These are phyloP conservation scores for Gymnopus androsaceus DNA, from an alignment of 1,284 basidiomycete genomes.

Conservation along the genomic window DNA sequence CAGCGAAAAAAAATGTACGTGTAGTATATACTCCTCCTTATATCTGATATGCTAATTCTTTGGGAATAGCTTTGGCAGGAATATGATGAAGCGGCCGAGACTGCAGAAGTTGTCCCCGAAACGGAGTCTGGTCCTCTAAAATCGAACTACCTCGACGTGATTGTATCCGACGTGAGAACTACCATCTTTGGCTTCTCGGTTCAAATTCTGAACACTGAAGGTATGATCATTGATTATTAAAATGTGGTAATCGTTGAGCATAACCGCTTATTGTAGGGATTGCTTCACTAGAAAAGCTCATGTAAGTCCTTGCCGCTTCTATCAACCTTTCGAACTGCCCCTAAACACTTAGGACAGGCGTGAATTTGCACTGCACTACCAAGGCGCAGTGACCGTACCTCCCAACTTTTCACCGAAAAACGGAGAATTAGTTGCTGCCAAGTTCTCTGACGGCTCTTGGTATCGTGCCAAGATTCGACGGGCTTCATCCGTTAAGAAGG, in stretches of 20 bases:
- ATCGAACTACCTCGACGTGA: conserved; percentile 87
- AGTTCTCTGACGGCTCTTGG: conserved; percentile 90
- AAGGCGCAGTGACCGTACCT: conserved; percentile 57
- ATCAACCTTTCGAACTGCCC: too few species aligned
- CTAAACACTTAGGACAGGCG: too few species aligned
- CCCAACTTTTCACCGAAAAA: conserved; percentile 74
- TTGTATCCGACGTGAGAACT: conserved; percentile 86
- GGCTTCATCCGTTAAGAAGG: conserved; percentile 81
- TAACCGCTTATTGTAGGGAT: conserved; percentile 55
- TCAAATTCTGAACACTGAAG: conserved; percentile 88
- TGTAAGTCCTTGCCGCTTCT: too few species aligned
- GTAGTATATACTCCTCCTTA: too few species aligned
- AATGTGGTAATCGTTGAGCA: neutral
- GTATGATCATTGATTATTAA: conserved; percentile 38
- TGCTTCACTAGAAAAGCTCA: conserved; percentile 87
- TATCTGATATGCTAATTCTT: neutral
- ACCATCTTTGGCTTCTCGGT: conserved; percentile 86
- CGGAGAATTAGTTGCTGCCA: conserved; percentile 90
- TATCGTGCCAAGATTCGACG: conserved; percentile 90
- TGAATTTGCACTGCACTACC: conserved; percentile 87
- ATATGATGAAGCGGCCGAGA: conserved; percentile 66
- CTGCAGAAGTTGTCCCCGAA: conserved; percentile 44
- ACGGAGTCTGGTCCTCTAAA: conserved; percentile 61
- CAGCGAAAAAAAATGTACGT: conserved; percentile 73
- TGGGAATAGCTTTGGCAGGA: conserved; percentile 75